Evolutionary conservation across 108 stramenopile species (phyloP), one percentile per base, ranked within the genome.

Genomic region (Stephanodiscus triporus): DNA sequence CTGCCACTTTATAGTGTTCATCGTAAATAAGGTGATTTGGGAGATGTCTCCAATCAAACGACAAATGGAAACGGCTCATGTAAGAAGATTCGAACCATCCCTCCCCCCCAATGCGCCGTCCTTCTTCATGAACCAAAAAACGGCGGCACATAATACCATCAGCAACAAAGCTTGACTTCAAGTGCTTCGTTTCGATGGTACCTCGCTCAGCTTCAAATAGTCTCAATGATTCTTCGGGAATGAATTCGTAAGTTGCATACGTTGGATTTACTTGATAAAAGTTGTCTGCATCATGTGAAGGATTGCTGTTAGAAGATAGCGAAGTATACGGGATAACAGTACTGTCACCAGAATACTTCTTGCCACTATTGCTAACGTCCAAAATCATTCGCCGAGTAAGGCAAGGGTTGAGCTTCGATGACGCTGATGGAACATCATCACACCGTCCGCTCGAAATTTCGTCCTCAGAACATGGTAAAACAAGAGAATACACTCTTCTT

Each of bases 1-100:
- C 87, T 22, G 92, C 87, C 66, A 95, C 37, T 30, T 70, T 77
- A 59, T 77, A 93, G 72, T 95, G 92, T 56, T 91, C 83, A 26
- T 84, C 83, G 62, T 92, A 93, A 43, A 74, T 59, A 65, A 93
- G 56, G 47, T 87, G 63, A 13, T 42, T 60, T 9, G 92, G 89
- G 37, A 95, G 58, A 38, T 89, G 83, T 17, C 73, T 34, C 57
- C 93, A 88, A 64, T 95, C 91, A 56, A 90, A 91, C 8, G 74
- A 77, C 20, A 95, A 20, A 63, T 83, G 71, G 10, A 89, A 86
- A 61, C 75, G 75, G 51, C 84, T 77, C 63, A 91, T 77, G n/a
- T 75, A 83, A 16, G 70, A 51, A 9, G 92, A 75, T 49, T 68
- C 36, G 80, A 88, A 91, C 90, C 90, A 92, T 17, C 86, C 89